Evolutionary conservation across 176 grass and related monocot species (phyloP), one percentile per base, ranked within the genome.

Genomic region (Eragrostis curvula): DNA sequence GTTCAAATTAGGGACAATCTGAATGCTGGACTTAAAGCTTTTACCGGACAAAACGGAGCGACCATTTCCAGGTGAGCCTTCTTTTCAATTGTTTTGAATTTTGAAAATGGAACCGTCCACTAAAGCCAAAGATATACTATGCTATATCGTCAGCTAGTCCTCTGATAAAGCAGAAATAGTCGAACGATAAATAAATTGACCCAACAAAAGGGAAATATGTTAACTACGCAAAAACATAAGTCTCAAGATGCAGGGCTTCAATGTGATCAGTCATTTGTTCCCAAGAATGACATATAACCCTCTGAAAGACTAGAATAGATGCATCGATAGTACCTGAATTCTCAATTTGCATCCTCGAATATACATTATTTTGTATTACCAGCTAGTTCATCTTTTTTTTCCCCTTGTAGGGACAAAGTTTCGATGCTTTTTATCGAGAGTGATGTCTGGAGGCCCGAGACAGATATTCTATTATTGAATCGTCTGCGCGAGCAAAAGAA

Each of bases 401-500:
- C 32, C 71, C 58, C 13, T 57, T 74, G 56, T 55, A 95, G 90
- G 70, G 86, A 89, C 74, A 81, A 84, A 15, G 60, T 25, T 11
- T 71, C 63, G 14, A 81, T 95, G 75, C 79, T 98, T 68, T 91
- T 98, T 71, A 59, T 95, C 65, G 92, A 98, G 87, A 89, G 84
- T 49, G 96, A 98, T 62, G 78, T 82, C 11, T 98, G 88, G 92
- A 86, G 82, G 78, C 68, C 79, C 6, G 68, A 79, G 40, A 79
- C 61, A 50, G 87, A 98, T 83, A 25, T 46, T 70, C 75, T 67
- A 14, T 86, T 95, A 68, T 75, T 86, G 85, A 82, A 87, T 78
- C 88, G 61, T 53, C 27, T 98, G 42, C 57, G 70, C 27, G 51
- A 78, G 39, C 77, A 57, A 23, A 86, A 91, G 70, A 91, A 86